A percentile compares a stretch with the other conserved stretches of the same genome.
Evolutionary conservation across 805 yeast genomes (phyloP).

Genomic region (Yamadazyma insecticola): DNA sequence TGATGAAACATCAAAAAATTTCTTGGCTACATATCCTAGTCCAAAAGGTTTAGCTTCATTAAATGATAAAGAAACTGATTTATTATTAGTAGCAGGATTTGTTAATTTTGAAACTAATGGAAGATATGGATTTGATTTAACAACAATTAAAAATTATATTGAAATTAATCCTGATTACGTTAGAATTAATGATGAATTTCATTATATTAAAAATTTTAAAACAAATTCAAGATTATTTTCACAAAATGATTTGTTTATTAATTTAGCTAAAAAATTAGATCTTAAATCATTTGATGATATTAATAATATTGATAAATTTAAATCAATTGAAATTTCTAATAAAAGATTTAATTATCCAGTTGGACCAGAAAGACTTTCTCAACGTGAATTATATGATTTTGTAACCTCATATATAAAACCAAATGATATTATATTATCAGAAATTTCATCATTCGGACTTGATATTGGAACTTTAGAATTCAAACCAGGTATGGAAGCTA

Average conservation of each 20-base stretch:
- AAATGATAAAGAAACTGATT: slow-evolving; percentile 48
- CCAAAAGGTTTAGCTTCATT: slow-evolving; percentile 15
- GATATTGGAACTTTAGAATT: slow-evolving; percentile 65
- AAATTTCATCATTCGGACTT: slow-evolving; percentile 81
- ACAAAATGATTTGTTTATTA: slow-evolving; percentile 27
- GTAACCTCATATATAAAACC: slow-evolving; percentile 42
- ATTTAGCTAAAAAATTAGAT: slow-evolving; percentile 20
- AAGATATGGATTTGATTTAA: slow-evolving; percentile 11
- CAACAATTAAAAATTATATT: slow-evolving; percentile 22
- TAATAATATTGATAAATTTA: slow-evolving; percentile 14
- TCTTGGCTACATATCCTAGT: slow-evolving; percentile 62
- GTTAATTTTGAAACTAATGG: slow-evolving; percentile 34
- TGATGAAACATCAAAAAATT: slow-evolving; percentile 63
- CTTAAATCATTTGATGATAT: slow-evolving; percentile 8
- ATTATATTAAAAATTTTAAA: slow-evolving; percentile 14
- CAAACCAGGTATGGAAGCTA: slow-evolving; percentile 46
- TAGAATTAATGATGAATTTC: slow-evolving; percentile 25
- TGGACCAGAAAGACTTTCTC: slow-evolving; percentile 14
- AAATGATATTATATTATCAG: slow-evolving; percentile 70
- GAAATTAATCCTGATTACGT: slow-evolving; percentile 41
- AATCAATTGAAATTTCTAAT: slow-evolving; percentile 3
- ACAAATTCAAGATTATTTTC: slow-evolving; percentile 24
- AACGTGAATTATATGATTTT: slow-evolving; percentile 30
- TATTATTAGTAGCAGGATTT: slow-evolving; percentile 68
- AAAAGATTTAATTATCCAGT: not conserved